A percentile compares a stretch with the other conserved stretches of the same genome.
phyloP scores from a whole-genome alignment of 495 filamentous ascomycete species.

The Mytilinidion resinicola region DNA sequence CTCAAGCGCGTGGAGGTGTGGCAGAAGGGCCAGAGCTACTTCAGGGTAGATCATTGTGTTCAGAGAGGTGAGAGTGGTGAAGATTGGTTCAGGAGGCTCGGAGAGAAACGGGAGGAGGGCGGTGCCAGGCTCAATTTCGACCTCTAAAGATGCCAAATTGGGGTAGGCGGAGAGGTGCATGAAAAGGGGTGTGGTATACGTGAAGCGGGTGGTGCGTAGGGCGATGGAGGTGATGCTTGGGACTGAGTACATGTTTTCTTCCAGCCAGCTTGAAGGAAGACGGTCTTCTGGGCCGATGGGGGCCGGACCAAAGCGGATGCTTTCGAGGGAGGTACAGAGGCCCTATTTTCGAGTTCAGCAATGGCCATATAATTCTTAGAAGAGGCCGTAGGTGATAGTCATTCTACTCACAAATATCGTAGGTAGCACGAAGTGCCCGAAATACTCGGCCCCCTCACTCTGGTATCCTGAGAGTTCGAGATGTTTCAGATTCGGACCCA shows the following conservation, averaged over 20 bases:
- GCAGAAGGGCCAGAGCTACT: slow-evolving; percentile 14
- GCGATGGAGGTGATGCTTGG: slow-evolving; percentile 15
- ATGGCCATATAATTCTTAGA: not conserved
- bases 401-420: slow-evolving; percentile 11
- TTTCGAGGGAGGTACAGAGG: slow-evolving; percentile 16
- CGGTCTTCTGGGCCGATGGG: slow-evolving; percentile 3
- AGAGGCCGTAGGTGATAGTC: too few relatives aligned
- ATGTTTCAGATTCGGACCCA: slow-evolving; percentile 12
- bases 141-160: slow-evolving; percentile 13
- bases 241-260: slow-evolving; percentile 3
- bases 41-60: slow-evolving; percentile 22
- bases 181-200: slow-evolving; percentile 14
- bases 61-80: slow-evolving; percentile 12
- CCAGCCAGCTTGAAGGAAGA: slow-evolving; percentile 9
- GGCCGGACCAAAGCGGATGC: slow-evolving; percentile 15
- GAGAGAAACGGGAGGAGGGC: slow-evolving; percentile 7
- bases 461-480: slow-evolving; percentile 16
- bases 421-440: slow-evolving; percentile 10
- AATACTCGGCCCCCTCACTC: slow-evolving; percentile 9
- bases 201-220: slow-evolving; percentile 10
- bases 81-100: not conserved
- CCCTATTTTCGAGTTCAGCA: not conserved
- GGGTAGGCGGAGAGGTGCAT: slow-evolving; percentile 7
- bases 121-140: slow-evolving; percentile 18
- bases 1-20: slow-evolving; percentile 8